Conservation (phyloP, 2,329 filamentous ascomycete species). For the Camptophora hylomeconis region DNA sequence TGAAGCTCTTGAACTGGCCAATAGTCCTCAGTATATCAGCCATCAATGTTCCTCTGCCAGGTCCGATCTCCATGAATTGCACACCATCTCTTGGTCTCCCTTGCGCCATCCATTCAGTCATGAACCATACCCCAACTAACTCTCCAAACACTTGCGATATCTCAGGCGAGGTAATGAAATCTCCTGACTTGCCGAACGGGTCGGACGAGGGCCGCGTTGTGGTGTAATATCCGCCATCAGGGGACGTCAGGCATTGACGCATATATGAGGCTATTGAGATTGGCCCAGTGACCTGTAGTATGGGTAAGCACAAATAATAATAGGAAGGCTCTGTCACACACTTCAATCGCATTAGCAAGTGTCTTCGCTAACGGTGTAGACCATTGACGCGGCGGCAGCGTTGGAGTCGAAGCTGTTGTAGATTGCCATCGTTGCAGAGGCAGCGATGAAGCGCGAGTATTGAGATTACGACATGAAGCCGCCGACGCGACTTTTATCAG, state of each 20-base stretch:
- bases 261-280: conserved; percentile 89
- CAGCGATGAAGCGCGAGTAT: too few relatives aligned
- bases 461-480: too few relatives aligned
- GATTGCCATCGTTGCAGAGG: conserved; percentile 5
- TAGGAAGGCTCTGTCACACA: conserved; percentile 23
- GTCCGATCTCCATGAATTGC: conserved; percentile 86
- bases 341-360: conserved; percentile 73
- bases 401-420: neutral
- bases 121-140: conserved; percentile 84
- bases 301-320: conserved; percentile 1
- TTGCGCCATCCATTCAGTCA: conserved; percentile 93
- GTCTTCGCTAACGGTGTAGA: conserved; percentile 85
- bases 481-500: too few relatives aligned
- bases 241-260: conserved; percentile 93
- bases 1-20: conserved; percentile 66
- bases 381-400: conserved; percentile 51
- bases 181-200: conserved; percentile 83
- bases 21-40: conserved; percentile 87
- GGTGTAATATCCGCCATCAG: conserved; percentile 88
- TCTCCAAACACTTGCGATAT: conserved; percentile 97
- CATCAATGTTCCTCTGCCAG: conserved; percentile 91
- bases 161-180: conserved; percentile 94
- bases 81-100: conserved; percentile 60
- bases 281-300: conserved; percentile 62
- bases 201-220: conserved; percentile 53